Evolutionary conservation across 2,329 filamentous ascomycete species (phyloP).

Genomic region (Fusarium verticillioides): DNA sequence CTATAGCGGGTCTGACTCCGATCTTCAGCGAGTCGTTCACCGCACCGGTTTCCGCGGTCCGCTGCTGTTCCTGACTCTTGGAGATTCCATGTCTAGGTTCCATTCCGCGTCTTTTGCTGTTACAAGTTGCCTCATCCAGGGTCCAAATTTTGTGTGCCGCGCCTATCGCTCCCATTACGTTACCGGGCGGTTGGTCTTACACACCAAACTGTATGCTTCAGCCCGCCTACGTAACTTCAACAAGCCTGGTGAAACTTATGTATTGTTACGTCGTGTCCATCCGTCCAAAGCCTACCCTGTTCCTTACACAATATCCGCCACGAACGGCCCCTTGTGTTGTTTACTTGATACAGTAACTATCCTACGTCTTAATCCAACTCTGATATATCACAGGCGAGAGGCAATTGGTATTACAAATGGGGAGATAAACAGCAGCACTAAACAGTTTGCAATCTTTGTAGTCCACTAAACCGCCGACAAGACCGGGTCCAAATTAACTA

Average conservation of each 20-base stretch:
- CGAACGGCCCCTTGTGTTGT: background rate
- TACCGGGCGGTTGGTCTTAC: background rate
- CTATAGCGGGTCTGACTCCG: constrained; percentile 5
- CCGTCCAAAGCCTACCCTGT: background rate
- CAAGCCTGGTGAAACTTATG: constrained; percentile 7
- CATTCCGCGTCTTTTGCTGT: background rate
- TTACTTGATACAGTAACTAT: constrained; percentile 10
- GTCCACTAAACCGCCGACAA: constrained; percentile 39
- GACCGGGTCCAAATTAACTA: constrained; percentile 24
- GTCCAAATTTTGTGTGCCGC: constrained; percentile 14
- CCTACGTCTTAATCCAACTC: constrained; percentile 15
- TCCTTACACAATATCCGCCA: constrained; percentile 16
- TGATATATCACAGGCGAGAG: background rate
- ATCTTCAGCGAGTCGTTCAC: constrained; percentile 26
- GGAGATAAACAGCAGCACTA: constrained; percentile 6
- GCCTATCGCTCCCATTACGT: constrained; percentile 28
- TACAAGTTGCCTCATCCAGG: constrained; percentile 8
- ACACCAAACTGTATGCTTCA: constrained; percentile 20
- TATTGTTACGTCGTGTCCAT: background rate
- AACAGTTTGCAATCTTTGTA: constrained; percentile 21
- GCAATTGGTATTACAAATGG: background rate
- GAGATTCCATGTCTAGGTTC: background rate
- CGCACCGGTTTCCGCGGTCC: constrained; percentile 15
- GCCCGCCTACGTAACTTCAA: constrained; percentile 13
- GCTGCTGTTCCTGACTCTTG: constrained; percentile 10